These are phyloP conservation scores for Collariella sp. DNA, from an alignment of 495 filamentous ascomycete species.

Conservation along the genomic window DNA sequence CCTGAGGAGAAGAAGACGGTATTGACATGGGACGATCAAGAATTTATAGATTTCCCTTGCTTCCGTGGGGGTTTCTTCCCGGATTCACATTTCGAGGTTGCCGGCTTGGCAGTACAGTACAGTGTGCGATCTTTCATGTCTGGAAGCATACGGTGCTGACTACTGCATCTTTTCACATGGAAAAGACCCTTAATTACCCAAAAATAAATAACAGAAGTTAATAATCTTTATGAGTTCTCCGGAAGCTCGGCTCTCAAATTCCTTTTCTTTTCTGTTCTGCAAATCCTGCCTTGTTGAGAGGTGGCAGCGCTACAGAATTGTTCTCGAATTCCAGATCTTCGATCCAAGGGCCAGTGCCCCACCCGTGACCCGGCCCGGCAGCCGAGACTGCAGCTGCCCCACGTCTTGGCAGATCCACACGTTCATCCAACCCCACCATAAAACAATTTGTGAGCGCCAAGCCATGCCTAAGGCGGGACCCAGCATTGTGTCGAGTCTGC, in stretches of 20 bases:
- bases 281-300: neutral
- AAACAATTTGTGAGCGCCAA: slow-evolving; percentile 10
- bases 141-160: no score
- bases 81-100: neutral
- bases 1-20: neutral
- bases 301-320: neutral
- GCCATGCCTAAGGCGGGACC: slow-evolving; percentile 5
- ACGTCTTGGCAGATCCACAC: neutral
- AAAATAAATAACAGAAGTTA: no score
- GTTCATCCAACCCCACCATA: neutral
- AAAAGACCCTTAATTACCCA: no score
- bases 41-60: neutral
- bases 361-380: neutral
- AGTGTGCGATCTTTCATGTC: no score
- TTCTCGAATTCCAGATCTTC: neutral
- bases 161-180: no score
- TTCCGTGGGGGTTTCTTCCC: neutral
- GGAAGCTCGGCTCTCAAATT: no score
- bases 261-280: no score
- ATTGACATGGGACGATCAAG: neutral
- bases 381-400: neutral
- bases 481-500: slow-evolving; percentile 6
- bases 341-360: neutral
- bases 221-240: no score
- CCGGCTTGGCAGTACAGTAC: neutral